phyloP scores from a whole-genome alignment of 768 basidiomycete species.

The Trametes cingulata region DNA sequence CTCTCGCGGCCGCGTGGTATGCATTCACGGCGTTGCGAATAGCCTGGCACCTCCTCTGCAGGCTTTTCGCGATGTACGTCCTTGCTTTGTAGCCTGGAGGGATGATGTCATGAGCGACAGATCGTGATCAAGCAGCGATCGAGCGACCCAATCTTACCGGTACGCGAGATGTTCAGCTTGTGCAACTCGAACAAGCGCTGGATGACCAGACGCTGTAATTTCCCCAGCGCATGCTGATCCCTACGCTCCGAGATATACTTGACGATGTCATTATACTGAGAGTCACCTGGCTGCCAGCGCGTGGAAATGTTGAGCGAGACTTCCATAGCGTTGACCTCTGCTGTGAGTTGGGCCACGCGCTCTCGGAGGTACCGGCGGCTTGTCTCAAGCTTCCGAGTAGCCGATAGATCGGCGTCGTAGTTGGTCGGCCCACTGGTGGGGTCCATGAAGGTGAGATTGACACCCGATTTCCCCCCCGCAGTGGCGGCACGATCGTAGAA shows the following conservation, averaged over 20 bases:
- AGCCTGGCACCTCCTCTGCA: slow-evolving; percentile 28
- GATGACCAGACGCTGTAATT: slow-evolving; percentile 37
- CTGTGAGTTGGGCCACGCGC: background rate
- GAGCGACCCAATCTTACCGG: slow-evolving; percentile 26
- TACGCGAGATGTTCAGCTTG: slow-evolving; percentile 38
- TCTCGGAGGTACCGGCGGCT: background rate
- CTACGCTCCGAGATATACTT: slow-evolving; percentile 21
- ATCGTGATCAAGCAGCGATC: no score
- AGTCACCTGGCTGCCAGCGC: slow-evolving; percentile 30
- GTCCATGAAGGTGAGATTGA: background rate
- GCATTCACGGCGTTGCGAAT: slow-evolving; percentile 29
- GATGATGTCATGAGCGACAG: no score
- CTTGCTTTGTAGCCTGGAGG: slow-evolving; percentile 17
- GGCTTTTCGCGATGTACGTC: slow-evolving; percentile 32
- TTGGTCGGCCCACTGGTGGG: background rate
- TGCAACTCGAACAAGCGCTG: slow-evolving; percentile 41
- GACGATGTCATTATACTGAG: slow-evolving; percentile 27
- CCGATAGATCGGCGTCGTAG: background rate
- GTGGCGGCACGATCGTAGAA: background rate
- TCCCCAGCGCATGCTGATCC: slow-evolving; percentile 34
- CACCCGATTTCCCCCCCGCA: background rate
- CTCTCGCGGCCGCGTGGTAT: slow-evolving; percentile 33
- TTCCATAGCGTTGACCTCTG: slow-evolving; percentile 23
- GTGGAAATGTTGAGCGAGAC: slow-evolving; percentile 27
- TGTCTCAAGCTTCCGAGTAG: background rate